phyloP scores from a whole-genome alignment of 148 eudicot genomes.

The Polygonum maritimum region DNA sequence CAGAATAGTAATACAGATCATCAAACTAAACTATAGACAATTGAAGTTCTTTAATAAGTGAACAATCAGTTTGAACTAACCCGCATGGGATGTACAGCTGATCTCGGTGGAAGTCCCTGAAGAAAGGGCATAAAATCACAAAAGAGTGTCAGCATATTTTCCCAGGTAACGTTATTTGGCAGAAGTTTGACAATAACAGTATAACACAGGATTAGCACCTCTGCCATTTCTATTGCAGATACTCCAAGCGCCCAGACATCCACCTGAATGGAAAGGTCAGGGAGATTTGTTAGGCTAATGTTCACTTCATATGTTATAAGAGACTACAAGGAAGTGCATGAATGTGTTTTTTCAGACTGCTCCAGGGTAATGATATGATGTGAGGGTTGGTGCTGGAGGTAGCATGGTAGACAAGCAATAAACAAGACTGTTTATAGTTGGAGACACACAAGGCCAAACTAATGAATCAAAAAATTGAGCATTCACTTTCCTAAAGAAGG shows the following conservation, averaged over 20 bases:
- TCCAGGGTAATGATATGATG: background rate
- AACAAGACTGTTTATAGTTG: background rate
- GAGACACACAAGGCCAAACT: background rate
- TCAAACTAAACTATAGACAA: background rate
- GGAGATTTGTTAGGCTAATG: background rate
- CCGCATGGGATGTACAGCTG: slow-evolving; percentile 98
- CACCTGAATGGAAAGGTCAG: slow-evolving; percentile 42
- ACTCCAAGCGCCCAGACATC: slow-evolving; percentile 99
- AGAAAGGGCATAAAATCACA: background rate
- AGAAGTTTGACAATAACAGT: background rate
- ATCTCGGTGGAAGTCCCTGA: slow-evolving; percentile 97
- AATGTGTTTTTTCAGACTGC: background rate
- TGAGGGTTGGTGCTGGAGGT: background rate
- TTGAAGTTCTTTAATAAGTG: background rate
- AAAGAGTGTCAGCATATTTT: slow-evolving; percentile 2
- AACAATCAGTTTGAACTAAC: slow-evolving; percentile 35
- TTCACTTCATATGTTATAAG: background rate
- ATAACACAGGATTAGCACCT: slow-evolving; percentile 37
- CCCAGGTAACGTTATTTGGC: too few relatives aligned
- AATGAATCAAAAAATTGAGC: background rate
- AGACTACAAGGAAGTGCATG: background rate
- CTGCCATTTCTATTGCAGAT: slow-evolving; percentile 99
- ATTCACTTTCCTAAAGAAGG: background rate
- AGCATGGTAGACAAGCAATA: background rate
- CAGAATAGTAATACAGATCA: background rate